Evolutionary conservation across 495 filamentous ascomycete genomes (phyloP).

Genomic region (Mytilinidion resinicola): DNA sequence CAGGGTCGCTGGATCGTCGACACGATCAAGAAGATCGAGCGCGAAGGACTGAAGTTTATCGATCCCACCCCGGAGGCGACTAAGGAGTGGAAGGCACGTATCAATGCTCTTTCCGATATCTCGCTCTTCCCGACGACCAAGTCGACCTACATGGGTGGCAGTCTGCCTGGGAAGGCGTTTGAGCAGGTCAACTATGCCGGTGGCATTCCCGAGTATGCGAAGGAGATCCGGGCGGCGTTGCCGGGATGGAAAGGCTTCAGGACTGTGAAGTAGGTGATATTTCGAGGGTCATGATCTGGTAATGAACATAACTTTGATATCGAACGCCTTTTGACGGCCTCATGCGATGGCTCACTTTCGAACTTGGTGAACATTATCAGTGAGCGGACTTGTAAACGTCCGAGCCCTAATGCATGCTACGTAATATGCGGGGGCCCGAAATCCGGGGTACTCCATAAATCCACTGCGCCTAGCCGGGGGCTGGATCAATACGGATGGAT

Average conservation of each 20-base stretch:
- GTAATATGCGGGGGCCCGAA: too few relatives aligned
- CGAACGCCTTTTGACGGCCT: too few relatives aligned
- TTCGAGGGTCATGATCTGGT: too few relatives aligned
- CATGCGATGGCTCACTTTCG: too few relatives aligned
- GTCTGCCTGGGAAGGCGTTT: conserved; percentile 44
- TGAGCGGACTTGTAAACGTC: too few relatives aligned
- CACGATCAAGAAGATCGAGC: conserved; percentile 39
- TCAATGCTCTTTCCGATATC: conserved; percentile 24
- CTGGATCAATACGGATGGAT: too few relatives aligned
- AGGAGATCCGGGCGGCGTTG: conserved; percentile 34
- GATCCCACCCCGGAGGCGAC: conserved; percentile 38
- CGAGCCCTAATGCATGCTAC: too few relatives aligned
- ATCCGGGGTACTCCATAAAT: too few relatives aligned
- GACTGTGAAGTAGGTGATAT: not conserved
- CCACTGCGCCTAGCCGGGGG: too few relatives aligned
- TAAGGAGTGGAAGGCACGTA: conserved; percentile 37
- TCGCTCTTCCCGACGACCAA: conserved; percentile 30
- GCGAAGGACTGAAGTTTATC: conserved; percentile 35
- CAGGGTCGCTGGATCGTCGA: conserved; percentile 50
- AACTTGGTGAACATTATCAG: too few relatives aligned
- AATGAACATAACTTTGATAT: too few relatives aligned
- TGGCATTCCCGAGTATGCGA: conserved; percentile 37
- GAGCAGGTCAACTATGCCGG: conserved; percentile 43
- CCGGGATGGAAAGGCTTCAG: conserved; percentile 5
- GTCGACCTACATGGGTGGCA: conserved; percentile 49